A percentile compares a stretch with the other conserved stretches of the same genome.
Evolutionary conservation across 2,329 filamentous ascomycete genomes (phyloP).

Genomic region (Coleophoma cylindrospora): DNA sequence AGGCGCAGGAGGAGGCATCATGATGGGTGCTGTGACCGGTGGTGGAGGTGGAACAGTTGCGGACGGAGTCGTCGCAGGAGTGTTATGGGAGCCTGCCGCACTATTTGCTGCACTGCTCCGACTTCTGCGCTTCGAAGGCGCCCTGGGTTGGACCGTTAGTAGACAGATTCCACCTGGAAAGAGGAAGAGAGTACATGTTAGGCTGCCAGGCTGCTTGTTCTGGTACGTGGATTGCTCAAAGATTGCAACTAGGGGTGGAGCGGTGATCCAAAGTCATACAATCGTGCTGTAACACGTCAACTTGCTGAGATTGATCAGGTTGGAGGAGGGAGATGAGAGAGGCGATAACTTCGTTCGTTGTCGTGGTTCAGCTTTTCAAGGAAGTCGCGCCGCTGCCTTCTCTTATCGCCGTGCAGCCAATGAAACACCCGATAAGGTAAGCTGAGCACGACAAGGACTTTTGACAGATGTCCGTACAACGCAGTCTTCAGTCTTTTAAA

Average conservation of each 20-base stretch:
- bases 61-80: not conserved
- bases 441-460: no score
- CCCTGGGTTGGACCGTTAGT: not conserved
- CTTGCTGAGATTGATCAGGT: no score
- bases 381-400: not conserved
- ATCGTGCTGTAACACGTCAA: no score
- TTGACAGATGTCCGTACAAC: not conserved
- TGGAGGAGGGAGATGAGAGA: no score
- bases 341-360: not conserved
- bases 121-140: not conserved
- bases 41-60: not conserved
- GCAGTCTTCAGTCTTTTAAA: not conserved
- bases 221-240: no score
- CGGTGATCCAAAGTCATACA: no score
- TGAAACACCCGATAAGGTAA: not conserved
- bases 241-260: no score
- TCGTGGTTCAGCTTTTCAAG: not conserved
- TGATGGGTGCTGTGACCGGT: constrained; percentile 4
- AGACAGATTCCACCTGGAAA: no score
- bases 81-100: not conserved
- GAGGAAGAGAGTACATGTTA: no score
- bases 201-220: no score
- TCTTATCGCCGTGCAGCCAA: not conserved
- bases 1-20: no score
- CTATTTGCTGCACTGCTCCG: not conserved